Conservation (phyloP, 495 filamentous ascomycete species). For the Talaromyces borbonicus region DNA sequence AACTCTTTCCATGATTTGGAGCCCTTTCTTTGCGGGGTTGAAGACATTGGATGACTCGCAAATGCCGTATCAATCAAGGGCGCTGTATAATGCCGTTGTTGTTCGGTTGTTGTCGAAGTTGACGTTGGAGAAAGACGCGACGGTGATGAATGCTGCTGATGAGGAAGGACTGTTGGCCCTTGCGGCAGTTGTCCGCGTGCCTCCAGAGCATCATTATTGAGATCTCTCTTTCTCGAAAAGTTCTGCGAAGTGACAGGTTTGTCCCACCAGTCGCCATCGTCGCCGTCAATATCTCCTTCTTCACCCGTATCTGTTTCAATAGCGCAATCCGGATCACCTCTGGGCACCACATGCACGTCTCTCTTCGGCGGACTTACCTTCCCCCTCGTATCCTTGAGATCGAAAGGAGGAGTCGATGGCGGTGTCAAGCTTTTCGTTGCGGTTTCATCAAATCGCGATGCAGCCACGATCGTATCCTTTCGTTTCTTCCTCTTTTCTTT, state of each 20-base stretch:
- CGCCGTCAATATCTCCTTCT: neutral
- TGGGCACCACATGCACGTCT: neutral
- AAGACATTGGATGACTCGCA: conserved; percentile 20
- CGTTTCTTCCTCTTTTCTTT: conserved; percentile 19
- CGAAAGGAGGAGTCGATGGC: conserved; percentile 29
- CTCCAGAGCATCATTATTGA: neutral
- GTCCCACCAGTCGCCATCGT: conserved; percentile 5
- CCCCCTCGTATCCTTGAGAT: conserved; percentile 5
- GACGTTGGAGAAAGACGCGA: neutral
- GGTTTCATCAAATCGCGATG: neutral
- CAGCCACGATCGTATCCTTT: conserved; percentile 2
- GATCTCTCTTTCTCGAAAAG: neutral
- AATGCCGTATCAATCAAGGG: conserved; percentile 32
- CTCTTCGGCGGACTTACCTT: neutral
- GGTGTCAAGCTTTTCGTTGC: conserved; percentile 23
- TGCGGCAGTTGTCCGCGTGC: neutral
- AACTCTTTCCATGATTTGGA: conserved; percentile 35
- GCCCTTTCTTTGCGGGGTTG: conserved; percentile 21
- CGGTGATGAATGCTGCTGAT: neutral
- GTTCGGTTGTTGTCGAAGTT: too few species aligned
- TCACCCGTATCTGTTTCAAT: conserved; percentile 8
- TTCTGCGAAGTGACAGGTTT: conserved; percentile 4
- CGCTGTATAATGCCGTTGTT: conserved; percentile 11
- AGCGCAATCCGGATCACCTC: conserved; percentile 6
- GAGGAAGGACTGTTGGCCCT: neutral